Evolutionary conservation across 306 rosid species (phyloP), one percentile per base, ranked within the genome.

Genomic region (Fragaria iinumae): DNA sequence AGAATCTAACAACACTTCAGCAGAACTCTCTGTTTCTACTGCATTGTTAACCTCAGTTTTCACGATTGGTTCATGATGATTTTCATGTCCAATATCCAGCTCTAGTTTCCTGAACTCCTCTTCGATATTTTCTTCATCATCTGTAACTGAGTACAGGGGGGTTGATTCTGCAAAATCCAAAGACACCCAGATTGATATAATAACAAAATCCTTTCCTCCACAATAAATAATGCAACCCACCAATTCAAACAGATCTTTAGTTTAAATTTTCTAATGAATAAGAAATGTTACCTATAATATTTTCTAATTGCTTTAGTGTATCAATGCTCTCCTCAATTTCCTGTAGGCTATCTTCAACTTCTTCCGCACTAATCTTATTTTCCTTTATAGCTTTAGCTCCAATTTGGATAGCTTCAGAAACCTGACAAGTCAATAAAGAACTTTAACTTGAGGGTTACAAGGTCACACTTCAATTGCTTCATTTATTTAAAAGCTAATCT

Each of bases 301-400:
- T 87, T 64, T 91, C 96, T 63, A 95, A 84, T 89, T 89, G 92
- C 82, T 89, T 95, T 8, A 87, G 96, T 27, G 87, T 77, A 85
- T 92, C 92, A 81, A 92, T 84, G 84, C 92, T 88, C 82, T 84
- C 93, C 77, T 92, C 92, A 55, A 95, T 85, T 86, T 92, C 93
- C 69, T 87, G 85, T 82, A 90, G 74, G 87, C 93, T 80, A 23
- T 80, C 80, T 75, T 95, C 89, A 67, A 95, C 90, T 81, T 92
- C 90, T 78, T 95, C 93, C 77, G 83, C 83, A 18, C 83, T 86
- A 75, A 90, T 83, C 82, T 80, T 90, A 65, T 90, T 86, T 83
- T 88, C 91, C 87, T 90, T 90, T 39, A 95, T 87, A 27, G 89
- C 96, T 49, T 82, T 87, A 43, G 98, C 95, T 80, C 98, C 97